Conservation (phyloP, 805 yeast species). For the Hanseniaspora occidentalis region DNA sequence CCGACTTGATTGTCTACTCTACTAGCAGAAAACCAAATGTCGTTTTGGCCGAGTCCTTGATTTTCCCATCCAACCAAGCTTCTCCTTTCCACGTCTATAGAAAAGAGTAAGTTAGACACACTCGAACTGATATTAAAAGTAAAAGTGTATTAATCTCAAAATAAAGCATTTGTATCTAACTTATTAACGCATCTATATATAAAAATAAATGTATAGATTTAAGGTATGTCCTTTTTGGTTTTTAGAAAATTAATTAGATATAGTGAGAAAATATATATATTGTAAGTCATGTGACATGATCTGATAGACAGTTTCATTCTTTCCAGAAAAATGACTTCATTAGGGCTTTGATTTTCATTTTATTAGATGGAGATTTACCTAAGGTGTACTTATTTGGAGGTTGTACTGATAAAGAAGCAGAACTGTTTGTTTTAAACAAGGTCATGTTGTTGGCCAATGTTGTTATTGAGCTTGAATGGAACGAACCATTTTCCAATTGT, state of each 20-base stretch:
- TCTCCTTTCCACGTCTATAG: slow-evolving; percentile 51
- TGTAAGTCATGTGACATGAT: background rate
- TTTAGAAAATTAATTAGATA: background rate
- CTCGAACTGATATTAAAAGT: background rate
- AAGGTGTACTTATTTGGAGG: background rate
- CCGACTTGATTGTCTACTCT: slow-evolving; percentile 47
- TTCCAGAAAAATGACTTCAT: background rate
- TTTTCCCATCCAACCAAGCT: slow-evolving; percentile 82
- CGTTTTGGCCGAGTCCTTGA: slow-evolving; percentile 61
- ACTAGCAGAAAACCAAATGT: slow-evolving; percentile 46
- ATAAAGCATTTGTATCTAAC: background rate
- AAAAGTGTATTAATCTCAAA: background rate
- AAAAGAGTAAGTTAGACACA: no score
- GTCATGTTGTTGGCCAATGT: background rate
- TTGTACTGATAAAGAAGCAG: background rate
- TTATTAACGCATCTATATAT: no score
- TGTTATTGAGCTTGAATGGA: background rate
- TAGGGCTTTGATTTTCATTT: background rate
- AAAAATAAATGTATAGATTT: no score
- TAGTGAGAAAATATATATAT: background rate
- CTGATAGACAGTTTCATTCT: no score
- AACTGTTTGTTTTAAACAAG: background rate
- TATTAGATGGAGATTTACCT: background rate
- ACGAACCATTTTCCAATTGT: slow-evolving; percentile 1
- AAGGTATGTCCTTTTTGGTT: background rate